These are phyloP conservation scores for Aspergillus taichungensis DNA, from an alignment of 495 filamentous ascomycete species.

Conservation along the genomic window DNA sequence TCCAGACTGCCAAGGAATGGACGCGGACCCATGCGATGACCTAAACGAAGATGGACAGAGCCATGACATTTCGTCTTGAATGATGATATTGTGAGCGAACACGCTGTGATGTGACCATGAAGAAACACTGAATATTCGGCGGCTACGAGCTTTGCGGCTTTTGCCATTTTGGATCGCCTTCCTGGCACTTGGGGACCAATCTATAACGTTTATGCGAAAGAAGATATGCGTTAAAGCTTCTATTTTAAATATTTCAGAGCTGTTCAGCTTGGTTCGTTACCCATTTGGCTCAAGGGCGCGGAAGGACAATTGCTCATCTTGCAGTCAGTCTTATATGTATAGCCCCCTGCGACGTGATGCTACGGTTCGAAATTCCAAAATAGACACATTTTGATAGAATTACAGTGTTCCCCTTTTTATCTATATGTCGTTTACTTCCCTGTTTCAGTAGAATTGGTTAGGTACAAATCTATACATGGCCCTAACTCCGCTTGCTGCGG, in stretches of 20 bases:
- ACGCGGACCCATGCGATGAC: conserved; percentile 68
- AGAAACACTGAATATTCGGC: conserved; percentile 1
- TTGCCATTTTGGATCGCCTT: too few relatives aligned
- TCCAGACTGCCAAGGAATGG: conserved; percentile 84
- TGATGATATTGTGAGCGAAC: conserved; percentile 6
- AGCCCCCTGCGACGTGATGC: not conserved
- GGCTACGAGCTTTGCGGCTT: not conserved
- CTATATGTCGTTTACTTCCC: too few relatives aligned
- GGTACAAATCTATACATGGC: too few relatives aligned
- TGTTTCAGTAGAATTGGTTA: too few relatives aligned
- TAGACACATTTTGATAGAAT: too few relatives aligned
- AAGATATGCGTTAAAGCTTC: not conserved
- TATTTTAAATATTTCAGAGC: not conserved
- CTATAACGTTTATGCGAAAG: too few relatives aligned
- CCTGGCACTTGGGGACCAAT: too few relatives aligned
- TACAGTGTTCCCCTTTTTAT: too few relatives aligned
- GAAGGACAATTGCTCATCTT: not conserved
- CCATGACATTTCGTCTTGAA: not conserved
- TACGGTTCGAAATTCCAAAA: too few relatives aligned
- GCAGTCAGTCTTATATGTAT: not conserved
- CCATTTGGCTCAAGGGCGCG: not conserved
- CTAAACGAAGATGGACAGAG: conserved; percentile 14
- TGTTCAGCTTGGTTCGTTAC: not conserved
- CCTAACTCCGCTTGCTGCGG: too few relatives aligned
- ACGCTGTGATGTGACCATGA: conserved; percentile 34